A percentile compares a stretch with the other conserved stretches of the same genome.
Conservation (phyloP, 129 eudicot species). For the Cynara cardunculus region DNA sequence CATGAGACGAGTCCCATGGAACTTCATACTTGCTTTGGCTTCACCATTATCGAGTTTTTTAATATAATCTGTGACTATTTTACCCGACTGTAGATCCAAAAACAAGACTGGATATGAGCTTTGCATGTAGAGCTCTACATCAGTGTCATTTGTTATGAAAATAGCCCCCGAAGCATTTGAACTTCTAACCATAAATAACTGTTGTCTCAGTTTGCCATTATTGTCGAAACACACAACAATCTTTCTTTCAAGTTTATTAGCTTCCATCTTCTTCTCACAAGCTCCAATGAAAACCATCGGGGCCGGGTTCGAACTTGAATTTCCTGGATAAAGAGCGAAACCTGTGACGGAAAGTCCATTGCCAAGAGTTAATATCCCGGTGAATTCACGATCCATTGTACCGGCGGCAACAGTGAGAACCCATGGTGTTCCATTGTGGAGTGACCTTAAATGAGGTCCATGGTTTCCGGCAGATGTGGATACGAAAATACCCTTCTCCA, state of each 20-base stretch:
- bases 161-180: constrained; percentile 41
- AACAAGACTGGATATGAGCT: constrained; percentile 48
- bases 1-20: constrained; percentile 42
- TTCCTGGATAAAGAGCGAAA: constrained; percentile 50
- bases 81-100: constrained; percentile 37
- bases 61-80: constrained; percentile 34
- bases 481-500: constrained; percentile 75
- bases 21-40: constrained; percentile 43
- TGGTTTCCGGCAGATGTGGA: constrained; percentile 67
- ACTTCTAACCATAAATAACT: constrained; percentile 24
- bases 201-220: constrained; percentile 37
- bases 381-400: constrained; percentile 57
- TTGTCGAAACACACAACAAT: constrained; percentile 60
- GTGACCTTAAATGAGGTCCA: constrained; percentile 49
- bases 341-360: constrained; percentile 50
- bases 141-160: constrained; percentile 52
- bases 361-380: constrained; percentile 50
- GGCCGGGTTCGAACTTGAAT: constrained; percentile 13
- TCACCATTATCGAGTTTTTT: background rate
- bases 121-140: constrained; percentile 35
- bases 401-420: constrained; percentile 79
- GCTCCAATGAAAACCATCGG: constrained; percentile 24
- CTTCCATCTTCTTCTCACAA: constrained; percentile 36
- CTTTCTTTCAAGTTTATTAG: constrained; percentile 23
- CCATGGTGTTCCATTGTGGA: constrained; percentile 86